Evolutionary conservation across 2,329 filamentous ascomycete genomes (phyloP).

Genomic region (Aureobasidium sp.): DNA sequence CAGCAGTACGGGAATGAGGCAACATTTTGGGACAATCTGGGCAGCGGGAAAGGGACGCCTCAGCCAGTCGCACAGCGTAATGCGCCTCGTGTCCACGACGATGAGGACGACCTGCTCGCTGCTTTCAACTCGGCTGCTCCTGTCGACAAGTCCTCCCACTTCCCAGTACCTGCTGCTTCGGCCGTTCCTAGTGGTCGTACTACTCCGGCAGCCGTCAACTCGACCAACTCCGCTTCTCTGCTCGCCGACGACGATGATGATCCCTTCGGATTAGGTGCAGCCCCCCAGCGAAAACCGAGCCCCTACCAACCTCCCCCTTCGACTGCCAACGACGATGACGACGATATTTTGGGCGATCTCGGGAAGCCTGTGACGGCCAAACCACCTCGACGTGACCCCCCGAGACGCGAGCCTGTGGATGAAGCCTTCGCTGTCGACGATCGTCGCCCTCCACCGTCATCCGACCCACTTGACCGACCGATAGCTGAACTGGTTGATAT

Average conservation of each 20-base stretch:
- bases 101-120: constrained; percentile 54
- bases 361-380: constrained; percentile 51
- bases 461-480: constrained; percentile 62
- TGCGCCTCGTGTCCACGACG: constrained; percentile 14
- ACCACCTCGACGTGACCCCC: constrained; percentile 20
- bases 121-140: constrained; percentile 55
- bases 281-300: constrained; percentile 21
- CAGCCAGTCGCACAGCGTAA: constrained; percentile 28
- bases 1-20: constrained; percentile 65
- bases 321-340: constrained; percentile 42
- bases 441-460: constrained; percentile 5
- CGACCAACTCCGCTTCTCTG: background rate
- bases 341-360: constrained; percentile 56
- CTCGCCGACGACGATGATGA: constrained; percentile 64
- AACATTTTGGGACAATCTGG: constrained; percentile 70
- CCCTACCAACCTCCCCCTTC: constrained; percentile 17
- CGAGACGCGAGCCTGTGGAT: constrained; percentile 18
- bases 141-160: constrained; percentile 54
- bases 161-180: constrained; percentile 39
- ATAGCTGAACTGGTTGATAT: constrained; percentile 89
- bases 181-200: constrained; percentile 34
- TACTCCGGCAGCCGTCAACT: constrained; percentile 28
- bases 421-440: constrained; percentile 18
- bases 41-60: constrained; percentile 44
- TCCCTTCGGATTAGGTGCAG: constrained; percentile 66